phyloP scores from a whole-genome alignment of 1,284 basidiomycete species.

The Wolfiporia cocos region DNA sequence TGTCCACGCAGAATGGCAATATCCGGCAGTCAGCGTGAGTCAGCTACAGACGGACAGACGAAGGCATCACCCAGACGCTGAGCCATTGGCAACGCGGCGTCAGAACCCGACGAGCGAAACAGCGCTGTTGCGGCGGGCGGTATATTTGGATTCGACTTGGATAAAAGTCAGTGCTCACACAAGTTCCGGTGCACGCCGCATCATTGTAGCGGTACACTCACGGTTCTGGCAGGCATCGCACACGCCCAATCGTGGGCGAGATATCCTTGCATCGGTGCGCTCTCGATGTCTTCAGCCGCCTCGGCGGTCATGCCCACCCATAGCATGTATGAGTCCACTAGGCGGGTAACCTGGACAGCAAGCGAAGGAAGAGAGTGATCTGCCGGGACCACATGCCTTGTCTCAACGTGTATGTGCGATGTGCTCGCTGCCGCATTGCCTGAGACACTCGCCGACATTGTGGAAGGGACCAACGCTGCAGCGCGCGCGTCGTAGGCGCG shows the following conservation, averaged over 20 bases:
- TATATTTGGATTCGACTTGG: conserved; percentile 28
- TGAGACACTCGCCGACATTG: too few species aligned
- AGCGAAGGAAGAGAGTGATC: conserved; percentile 51
- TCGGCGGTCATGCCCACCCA: conserved; percentile 69
- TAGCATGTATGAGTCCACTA: conserved; percentile 75
- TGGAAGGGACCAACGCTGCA: too few species aligned
- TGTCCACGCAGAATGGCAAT: conserved; percentile 1
- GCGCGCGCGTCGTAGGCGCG: too few species aligned
- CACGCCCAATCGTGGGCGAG: conserved; percentile 79
- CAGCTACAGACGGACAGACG: conserved; percentile 4
- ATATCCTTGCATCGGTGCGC: conserved; percentile 43
- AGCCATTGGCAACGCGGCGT: conserved; percentile 67
- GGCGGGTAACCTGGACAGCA: conserved; percentile 60
- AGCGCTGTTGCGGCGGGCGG: conserved; percentile 56
- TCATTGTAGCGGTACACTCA: conserved; percentile 22
- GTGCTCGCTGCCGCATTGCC: too few species aligned
- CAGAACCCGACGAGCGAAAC: conserved; percentile 58
- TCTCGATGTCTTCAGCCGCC: conserved; percentile 39
- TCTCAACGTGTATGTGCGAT: conserved; percentile 27
- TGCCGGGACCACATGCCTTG: conserved; percentile 38
- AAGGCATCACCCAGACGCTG: conserved; percentile 65
- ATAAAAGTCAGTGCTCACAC: conserved; percentile 11
- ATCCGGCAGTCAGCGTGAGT: conserved; percentile 14
- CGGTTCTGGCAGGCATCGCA: conserved; percentile 63
- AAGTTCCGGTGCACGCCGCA: too few species aligned